Percentiles rank a stretch among this genome's conserved stretches.
Conservation (phyloP, 2,329 filamentous ascomycete genomes). For the Clonostachys rosea region DNA sequence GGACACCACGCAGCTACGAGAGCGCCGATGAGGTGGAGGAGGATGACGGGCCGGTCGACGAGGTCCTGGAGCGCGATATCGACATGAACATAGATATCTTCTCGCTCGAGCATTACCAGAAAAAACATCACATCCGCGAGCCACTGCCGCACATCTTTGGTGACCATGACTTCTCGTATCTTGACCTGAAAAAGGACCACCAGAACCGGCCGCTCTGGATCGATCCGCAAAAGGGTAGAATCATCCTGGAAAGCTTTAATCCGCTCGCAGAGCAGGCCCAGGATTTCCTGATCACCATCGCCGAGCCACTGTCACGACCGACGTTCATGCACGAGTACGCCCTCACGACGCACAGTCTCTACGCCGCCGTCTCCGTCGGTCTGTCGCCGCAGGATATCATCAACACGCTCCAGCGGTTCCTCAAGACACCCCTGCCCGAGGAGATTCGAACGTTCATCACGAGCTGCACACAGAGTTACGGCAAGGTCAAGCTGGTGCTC, state of each 20-base stretch:
- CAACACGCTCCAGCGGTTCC: constrained; percentile 76
- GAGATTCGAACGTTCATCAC: constrained; percentile 73
- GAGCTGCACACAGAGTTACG: constrained; percentile 82
- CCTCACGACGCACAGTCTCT: constrained; percentile 87
- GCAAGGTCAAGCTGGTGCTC: constrained; percentile 91
- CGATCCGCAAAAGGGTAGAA: constrained; percentile 77
- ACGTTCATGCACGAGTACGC: constrained; percentile 91
- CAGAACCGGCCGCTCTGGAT: constrained; percentile 91
- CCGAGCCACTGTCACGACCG: constrained; percentile 86
- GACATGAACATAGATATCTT: constrained; percentile 58
- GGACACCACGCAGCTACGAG: constrained; percentile 53
- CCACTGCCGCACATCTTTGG: constrained; percentile 41
- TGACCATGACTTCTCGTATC: constrained; percentile 70
- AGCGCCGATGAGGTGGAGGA: constrained; percentile 45
- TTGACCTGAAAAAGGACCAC: constrained; percentile 83
- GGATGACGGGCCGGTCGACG: constrained; percentile 45
- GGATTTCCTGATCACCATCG: constrained; percentile 93
- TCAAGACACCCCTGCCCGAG: constrained; percentile 83
- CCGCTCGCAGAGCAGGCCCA: constrained; percentile 82
- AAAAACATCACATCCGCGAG: constrained; percentile 34
- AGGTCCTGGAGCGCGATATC: constrained; percentile 47
- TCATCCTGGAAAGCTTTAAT: constrained; percentile 93
- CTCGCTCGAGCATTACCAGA: constrained; percentile 46
- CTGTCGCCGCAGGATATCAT: constrained; percentile 87
- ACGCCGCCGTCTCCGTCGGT: constrained; percentile 94